These are phyloP conservation scores for Penicillium maclennaniae DNA, from an alignment of 495 filamentous ascomycete species.

Conservation along the genomic window DNA sequence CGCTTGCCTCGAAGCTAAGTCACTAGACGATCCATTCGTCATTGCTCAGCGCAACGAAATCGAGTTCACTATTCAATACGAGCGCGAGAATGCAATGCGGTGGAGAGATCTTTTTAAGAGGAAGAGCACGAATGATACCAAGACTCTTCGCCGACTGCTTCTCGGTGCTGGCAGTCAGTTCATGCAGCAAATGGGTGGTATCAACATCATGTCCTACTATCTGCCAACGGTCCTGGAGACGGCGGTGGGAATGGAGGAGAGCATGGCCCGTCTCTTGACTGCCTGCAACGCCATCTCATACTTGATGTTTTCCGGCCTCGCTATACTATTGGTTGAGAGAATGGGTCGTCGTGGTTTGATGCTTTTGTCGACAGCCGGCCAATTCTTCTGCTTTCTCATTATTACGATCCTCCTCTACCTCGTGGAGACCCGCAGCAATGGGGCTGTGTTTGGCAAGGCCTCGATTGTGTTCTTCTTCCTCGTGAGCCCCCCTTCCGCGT, in stretches of 20 bases:
- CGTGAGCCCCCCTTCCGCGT: background rate
- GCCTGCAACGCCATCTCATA: conserved; percentile 51
- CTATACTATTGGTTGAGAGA: conserved; percentile 46
- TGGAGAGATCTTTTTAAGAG: conserved; percentile 45
- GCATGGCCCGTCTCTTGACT: conserved; percentile 45
- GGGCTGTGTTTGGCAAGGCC: conserved; percentile 31
- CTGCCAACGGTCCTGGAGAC: conserved; percentile 48
- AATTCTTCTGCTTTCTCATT: conserved; percentile 49
- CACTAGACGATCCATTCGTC: conserved; percentile 45
- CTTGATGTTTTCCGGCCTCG: conserved; percentile 44
- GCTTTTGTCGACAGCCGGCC: conserved; percentile 46
- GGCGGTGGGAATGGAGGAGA: conserved; percentile 45
- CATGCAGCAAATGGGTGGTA: conserved; percentile 53
- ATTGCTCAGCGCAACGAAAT: conserved; percentile 46
- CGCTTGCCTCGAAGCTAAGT: conserved; percentile 42
- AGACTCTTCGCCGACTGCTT: conserved; percentile 45
- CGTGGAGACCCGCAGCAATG: conserved; percentile 30
- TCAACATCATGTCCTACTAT: conserved; percentile 48
- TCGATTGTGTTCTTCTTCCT: conserved; percentile 47
- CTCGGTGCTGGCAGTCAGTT: conserved; percentile 50
- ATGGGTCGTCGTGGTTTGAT: conserved; percentile 51
- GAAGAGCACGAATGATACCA: conserved; percentile 36
- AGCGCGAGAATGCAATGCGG: conserved; percentile 43
- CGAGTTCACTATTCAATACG: conserved; percentile 45
- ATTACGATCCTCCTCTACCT: conserved; percentile 53